phyloP scores from a whole-genome alignment of 345 rosid genomes.

The Erucastrum elatum region DNA sequence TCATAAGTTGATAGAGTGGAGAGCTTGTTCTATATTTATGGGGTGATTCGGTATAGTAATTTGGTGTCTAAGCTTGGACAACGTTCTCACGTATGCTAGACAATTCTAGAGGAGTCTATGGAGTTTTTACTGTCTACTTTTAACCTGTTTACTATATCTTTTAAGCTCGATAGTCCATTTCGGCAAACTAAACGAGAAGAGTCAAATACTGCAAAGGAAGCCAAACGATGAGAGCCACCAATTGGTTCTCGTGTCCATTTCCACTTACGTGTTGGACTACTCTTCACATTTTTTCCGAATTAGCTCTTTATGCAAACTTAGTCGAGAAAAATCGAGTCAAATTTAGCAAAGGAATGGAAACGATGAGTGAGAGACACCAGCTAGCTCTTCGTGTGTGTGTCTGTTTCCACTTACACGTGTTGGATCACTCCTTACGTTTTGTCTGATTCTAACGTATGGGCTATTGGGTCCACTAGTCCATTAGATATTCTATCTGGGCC shows the following conservation, averaged over 20 bases:
- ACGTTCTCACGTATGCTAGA: neutral
- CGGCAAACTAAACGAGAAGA: neutral
- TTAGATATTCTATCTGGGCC: neutral
- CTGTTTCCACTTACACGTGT: conserved; percentile 25
- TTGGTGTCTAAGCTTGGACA: neutral
- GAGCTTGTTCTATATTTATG: neutral
- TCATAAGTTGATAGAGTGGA: neutral
- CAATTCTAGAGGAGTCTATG: neutral
- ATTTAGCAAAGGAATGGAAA: neutral
- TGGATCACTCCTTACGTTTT: neutral
- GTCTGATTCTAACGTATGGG: conserved; percentile 11
- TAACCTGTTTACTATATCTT: neutral
- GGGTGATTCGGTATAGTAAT: neutral
- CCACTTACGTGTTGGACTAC: neutral
- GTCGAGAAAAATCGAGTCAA: conserved; percentile 9
- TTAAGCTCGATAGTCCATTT: neutral
- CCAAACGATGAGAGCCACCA: neutral
- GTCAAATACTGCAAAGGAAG: neutral
- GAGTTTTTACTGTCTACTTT: neutral
- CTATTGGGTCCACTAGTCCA: conserved; percentile 10
- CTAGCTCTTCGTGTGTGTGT: neutral
- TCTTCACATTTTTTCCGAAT: neutral
- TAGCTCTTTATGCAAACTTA: neutral
- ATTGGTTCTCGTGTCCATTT: neutral
- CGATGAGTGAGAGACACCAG: conserved; percentile 26